These are phyloP conservation scores for Melampsora americana DNA, from an alignment of 1,284 basidiomycete species.

Conservation along the genomic window DNA sequence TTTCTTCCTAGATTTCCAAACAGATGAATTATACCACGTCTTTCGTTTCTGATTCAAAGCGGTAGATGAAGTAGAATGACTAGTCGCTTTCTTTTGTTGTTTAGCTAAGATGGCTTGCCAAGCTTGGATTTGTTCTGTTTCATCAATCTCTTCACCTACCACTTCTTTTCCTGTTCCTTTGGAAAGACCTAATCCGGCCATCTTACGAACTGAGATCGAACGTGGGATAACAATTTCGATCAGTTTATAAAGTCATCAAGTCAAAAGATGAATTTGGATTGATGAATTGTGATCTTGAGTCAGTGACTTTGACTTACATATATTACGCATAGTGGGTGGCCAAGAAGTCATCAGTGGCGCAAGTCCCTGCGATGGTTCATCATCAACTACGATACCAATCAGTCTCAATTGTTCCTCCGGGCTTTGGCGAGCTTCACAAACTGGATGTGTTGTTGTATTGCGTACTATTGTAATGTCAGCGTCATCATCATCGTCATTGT, in stretches of 20 bases:
- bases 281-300: no score
- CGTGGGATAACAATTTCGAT: no score
- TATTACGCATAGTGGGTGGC: neutral
- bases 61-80: neutral
- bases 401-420: neutral
- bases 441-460: neutral
- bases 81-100: neutral
- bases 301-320: constrained; percentile 3
- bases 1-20: neutral
- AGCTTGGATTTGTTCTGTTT: neutral
- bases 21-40: neutral
- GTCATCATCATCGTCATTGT: neutral
- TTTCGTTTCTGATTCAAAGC: neutral
- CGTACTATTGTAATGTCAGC: neutral
- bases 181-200: neutral
- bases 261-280: no score
- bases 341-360: constrained; percentile 7
- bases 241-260: no score
- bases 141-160: neutral
- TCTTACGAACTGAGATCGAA: constrained; percentile 6
- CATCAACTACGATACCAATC: constrained; percentile 13
- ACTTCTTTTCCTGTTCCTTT: neutral
- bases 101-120: neutral
- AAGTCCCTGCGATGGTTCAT: neutral
- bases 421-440: neutral